Evolutionary conservation across 2,329 filamentous ascomycete species (phyloP).

Genomic region (Colletotrichum coccodes): DNA sequence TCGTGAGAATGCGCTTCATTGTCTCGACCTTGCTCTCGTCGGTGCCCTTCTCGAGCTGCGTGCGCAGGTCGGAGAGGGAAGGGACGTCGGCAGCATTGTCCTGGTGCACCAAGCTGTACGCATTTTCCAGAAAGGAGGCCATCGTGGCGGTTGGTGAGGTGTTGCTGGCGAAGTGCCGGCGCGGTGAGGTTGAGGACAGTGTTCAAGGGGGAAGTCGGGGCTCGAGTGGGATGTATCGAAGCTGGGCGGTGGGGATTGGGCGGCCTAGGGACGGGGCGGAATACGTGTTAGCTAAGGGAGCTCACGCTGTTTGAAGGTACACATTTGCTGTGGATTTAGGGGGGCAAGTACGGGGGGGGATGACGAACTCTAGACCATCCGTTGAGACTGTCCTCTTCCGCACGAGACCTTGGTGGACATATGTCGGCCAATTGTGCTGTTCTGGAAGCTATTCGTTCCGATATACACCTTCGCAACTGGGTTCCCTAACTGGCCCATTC

Average conservation of each 20-base stretch:
- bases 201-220: slow-evolving; percentile 26
- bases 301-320: neutral
- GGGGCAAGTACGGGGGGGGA: neutral
- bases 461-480: slow-evolving; percentile 32
- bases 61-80: slow-evolving; percentile 88
- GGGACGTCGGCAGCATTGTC: slow-evolving; percentile 97
- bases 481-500: slow-evolving; percentile 40
- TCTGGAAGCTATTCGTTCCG: slow-evolving; percentile 16
- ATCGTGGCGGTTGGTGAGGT: slow-evolving; percentile 65
- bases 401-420: slow-evolving; percentile 9
- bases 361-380: slow-evolving; percentile 22
- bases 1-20: slow-evolving; percentile 94
- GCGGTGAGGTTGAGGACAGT: slow-evolving; percentile 35
- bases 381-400: slow-evolving; percentile 25
- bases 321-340: slow-evolving; percentile 3
- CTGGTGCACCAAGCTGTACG: slow-evolving; percentile 97
- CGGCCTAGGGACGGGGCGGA: slow-evolving; percentile 30
- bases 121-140: slow-evolving; percentile 93
- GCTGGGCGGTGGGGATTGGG: slow-evolving; percentile 34
- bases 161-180: slow-evolving; percentile 35
- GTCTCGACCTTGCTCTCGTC: slow-evolving; percentile 95
- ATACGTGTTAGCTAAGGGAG: slow-evolving; percentile 35
- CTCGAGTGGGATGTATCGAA: slow-evolving; percentile 33
- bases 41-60: slow-evolving; percentile 91
- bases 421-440: slow-evolving; percentile 38